These are phyloP conservation scores for Aspergillus texensis DNA, from an alignment of 2,329 filamentous ascomycete genomes.

Conservation along the genomic window DNA sequence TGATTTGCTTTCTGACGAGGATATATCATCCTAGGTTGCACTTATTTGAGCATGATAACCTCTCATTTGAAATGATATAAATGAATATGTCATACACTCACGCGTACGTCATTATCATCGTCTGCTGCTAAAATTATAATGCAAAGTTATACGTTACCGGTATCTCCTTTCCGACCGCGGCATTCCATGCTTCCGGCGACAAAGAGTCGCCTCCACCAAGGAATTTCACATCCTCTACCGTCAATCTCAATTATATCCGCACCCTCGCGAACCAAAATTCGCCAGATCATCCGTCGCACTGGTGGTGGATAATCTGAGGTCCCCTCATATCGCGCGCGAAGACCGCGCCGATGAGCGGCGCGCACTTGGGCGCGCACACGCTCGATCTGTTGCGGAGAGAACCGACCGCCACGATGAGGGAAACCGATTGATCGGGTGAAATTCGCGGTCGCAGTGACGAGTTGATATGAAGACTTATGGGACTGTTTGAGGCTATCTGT, in stretches of 20 bases:
- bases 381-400: conserved; percentile 22
- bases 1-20: neutral
- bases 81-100: neutral
- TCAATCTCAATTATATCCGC: conserved; percentile 25
- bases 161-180: neutral
- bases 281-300: conserved; percentile 17
- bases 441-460: conserved; percentile 17
- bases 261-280: conserved; percentile 20
- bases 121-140: neutral
- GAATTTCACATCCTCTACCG: conserved; percentile 9
- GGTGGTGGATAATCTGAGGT: conserved; percentile 13
- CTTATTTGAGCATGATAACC: neutral
- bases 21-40: neutral
- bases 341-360: conserved; percentile 20
- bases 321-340: conserved; percentile 17
- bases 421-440: conserved; percentile 17
- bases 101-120: neutral
- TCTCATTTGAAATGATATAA: neutral
- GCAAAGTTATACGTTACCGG: neutral
- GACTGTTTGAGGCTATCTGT: neutral
- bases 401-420: conserved; percentile 19
- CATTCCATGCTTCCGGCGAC: neutral
- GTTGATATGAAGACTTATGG: neutral
- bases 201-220: conserved; percentile 12
- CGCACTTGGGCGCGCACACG: conserved; percentile 21